Evolutionary conservation across 2,329 filamentous ascomycete species (phyloP).

Genomic region (Immersiporthe knoxdaviesiana): DNA sequence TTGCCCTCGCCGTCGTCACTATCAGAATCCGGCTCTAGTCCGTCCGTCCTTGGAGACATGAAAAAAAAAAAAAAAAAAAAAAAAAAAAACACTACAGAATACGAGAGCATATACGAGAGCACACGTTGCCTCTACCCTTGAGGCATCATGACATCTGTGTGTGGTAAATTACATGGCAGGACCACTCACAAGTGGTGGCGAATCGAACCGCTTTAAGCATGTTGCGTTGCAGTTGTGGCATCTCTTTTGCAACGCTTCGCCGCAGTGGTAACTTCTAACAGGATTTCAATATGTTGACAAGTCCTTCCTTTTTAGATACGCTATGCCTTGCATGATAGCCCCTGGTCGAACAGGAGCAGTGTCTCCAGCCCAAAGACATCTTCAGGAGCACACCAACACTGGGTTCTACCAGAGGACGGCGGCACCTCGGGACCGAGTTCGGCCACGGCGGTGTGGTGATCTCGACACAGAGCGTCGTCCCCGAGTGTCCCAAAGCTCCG

Average conservation of each 20-base stretch:
- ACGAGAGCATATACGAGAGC: too few relatives aligned
- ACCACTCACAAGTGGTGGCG: neutral
- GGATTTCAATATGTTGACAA: neutral
- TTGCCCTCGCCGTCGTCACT: neutral
- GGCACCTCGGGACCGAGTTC: slow-evolving; percentile 5
- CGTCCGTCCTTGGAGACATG: neutral
- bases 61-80: too few relatives aligned
- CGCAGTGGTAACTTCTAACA: neutral
- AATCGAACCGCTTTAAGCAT: neutral
- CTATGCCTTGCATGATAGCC: neutral
- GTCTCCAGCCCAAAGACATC: neutral
- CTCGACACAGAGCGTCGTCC: too few relatives aligned
- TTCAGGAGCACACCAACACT: too few relatives aligned
- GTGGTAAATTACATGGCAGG: neutral
- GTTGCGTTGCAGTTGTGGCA: neutral
- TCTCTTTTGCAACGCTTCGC: neutral
- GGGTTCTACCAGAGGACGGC: neutral
- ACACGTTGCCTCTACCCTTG: neutral
- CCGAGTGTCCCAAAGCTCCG: neutral
- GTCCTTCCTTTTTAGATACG: neutral
- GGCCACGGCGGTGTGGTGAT: neutral
- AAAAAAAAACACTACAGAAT: neutral
- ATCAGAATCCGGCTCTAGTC: neutral
- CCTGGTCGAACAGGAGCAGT: neutral
- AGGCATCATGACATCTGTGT: neutral